A percentile compares a stretch with the other conserved stretches of the same genome.
These are phyloP conservation scores for Microcyclospora tardicrescens DNA, from an alignment of 2,329 filamentous ascomycete species.

Conservation along the genomic window DNA sequence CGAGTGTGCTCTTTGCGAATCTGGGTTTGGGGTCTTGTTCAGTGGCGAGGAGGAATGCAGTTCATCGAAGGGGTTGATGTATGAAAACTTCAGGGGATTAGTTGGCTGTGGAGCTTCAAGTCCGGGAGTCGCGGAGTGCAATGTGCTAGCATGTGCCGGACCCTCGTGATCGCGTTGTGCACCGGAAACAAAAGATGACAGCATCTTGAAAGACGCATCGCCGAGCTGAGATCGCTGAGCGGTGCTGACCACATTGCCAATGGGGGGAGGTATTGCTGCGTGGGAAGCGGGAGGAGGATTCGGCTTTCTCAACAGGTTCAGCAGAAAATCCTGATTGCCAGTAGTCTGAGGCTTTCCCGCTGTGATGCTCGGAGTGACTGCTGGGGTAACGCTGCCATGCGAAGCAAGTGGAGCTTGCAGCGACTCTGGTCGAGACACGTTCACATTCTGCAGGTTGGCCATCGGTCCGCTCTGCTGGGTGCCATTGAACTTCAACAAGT, in stretches of 20 bases:
- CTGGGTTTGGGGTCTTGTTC: constrained; percentile 40
- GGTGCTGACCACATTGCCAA: not conserved
- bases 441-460: constrained; percentile 24
- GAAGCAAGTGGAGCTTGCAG: no score
- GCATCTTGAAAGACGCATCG: constrained; percentile 30
- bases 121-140: constrained; percentile 17
- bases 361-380: constrained; percentile 19
- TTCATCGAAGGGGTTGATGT: constrained; percentile 61
- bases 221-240: constrained; percentile 24
- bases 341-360: constrained; percentile 21
- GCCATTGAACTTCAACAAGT: constrained; percentile 51
- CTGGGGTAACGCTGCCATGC: constrained; percentile 2
- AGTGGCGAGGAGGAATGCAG: constrained; percentile 53
- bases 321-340: constrained; percentile 72
- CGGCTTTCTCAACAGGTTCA: constrained; percentile 68
- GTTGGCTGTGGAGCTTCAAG: constrained; percentile 29
- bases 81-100: constrained; percentile 46
- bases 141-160: no score
- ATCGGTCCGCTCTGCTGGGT: constrained; percentile 23
- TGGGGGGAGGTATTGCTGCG: not conserved
- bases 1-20: constrained; percentile 16
- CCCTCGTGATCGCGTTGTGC: constrained; percentile 12
- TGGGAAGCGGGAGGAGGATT: constrained; percentile 25
- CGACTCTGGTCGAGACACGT: not conserved
- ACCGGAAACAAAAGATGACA: constrained; percentile 11